Percentiles rank a stretch among this genome's conserved stretches.
These are phyloP conservation scores for Teratosphaeria epicoccoides DNA, from an alignment of 2,329 filamentous ascomycete genomes.

Conservation along the genomic window DNA sequence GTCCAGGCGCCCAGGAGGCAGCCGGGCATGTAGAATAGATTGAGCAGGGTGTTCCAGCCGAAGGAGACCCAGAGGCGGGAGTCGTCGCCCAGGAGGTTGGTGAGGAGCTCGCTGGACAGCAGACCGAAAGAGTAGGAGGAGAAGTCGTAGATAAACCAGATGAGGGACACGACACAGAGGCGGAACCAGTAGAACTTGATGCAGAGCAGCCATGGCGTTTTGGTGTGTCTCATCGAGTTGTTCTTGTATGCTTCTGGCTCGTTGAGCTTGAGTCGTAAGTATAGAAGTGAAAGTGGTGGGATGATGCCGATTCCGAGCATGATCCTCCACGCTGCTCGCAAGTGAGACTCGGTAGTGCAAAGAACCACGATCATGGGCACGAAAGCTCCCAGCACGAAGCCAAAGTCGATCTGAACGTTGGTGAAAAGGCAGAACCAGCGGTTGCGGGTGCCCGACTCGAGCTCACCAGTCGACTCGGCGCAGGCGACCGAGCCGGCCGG, in stretches of 20 bases:
- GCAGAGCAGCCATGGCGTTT: slow-evolving; percentile 42
- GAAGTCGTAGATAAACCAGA: slow-evolving; percentile 80
- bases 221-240: slow-evolving; percentile 52
- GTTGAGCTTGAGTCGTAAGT: slow-evolving; percentile 60
- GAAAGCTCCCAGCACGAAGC: slow-evolving; percentile 71
- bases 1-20: slow-evolving; percentile 66
- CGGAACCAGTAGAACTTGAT: slow-evolving; percentile 63
- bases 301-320: slow-evolving; percentile 67
- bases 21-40: slow-evolving; percentile 67
- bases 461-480: slow-evolving; percentile 72
- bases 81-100: slow-evolving; percentile 3
- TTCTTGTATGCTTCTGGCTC: slow-evolving; percentile 69
- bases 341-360: slow-evolving; percentile 37
- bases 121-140: slow-evolving; percentile 76
- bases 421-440: slow-evolving; percentile 75
- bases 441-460: slow-evolving; percentile 72
- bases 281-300: slow-evolving; percentile 62
- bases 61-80: slow-evolving; percentile 62
- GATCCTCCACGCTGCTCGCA: slow-evolving; percentile 70
- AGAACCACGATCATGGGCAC: slow-evolving; percentile 54
- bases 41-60: slow-evolving; percentile 82
- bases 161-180: slow-evolving; percentile 56
- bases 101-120: slow-evolving; percentile 2
- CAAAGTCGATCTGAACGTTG: slow-evolving; percentile 76
- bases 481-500: slow-evolving; percentile 74